Conservation (phyloP, 1,284 basidiomycete genomes). For the Ceratobasidium sp. region DNA sequence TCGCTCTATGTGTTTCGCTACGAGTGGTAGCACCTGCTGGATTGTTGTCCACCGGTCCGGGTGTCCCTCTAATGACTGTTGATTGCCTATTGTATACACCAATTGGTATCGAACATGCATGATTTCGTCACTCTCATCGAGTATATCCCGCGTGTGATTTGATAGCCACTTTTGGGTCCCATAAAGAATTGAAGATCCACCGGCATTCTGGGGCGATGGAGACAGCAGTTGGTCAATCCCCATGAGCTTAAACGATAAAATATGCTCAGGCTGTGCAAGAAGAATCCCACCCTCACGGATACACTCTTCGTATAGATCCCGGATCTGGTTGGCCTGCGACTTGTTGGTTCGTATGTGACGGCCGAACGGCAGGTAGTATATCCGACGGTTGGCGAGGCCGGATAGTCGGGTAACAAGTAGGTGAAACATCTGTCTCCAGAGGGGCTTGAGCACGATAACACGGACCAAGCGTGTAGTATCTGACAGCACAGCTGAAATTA, state of each 20-base stretch:
- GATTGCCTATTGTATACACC: slow-evolving; percentile 55
- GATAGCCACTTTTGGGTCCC: slow-evolving; percentile 53
- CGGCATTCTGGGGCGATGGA: background rate
- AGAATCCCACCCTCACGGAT: slow-evolving; percentile 54
- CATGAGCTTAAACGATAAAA: slow-evolving; percentile 60
- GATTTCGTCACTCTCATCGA: slow-evolving; percentile 64
- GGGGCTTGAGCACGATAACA: slow-evolving; percentile 58
- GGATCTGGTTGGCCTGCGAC: slow-evolving; percentile 46
- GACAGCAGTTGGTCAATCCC: slow-evolving; percentile 51
- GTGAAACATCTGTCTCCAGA: slow-evolving; percentile 58
- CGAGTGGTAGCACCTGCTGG: slow-evolving; percentile 53
- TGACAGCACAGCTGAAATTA: slow-evolving; percentile 54
- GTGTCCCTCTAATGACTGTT: slow-evolving; percentile 53
- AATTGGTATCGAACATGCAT: slow-evolving; percentile 59
- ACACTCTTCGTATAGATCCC: slow-evolving; percentile 53
- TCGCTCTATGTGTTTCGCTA: slow-evolving; percentile 40
- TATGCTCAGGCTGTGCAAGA: slow-evolving; percentile 61
- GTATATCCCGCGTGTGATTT: slow-evolving; percentile 53
- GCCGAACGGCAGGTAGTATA: slow-evolving; percentile 61
- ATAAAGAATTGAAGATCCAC: slow-evolving; percentile 35
- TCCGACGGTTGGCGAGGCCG: slow-evolving; percentile 56
- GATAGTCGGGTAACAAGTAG: slow-evolving; percentile 55
- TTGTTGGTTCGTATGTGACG: slow-evolving; percentile 50
- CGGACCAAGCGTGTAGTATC: slow-evolving; percentile 56
- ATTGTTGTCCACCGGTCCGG: slow-evolving; percentile 59